These are phyloP conservation scores for Schoenoplectus triqueter DNA, from an alignment of 202 grass and related monocot species.

Conservation along the genomic window DNA sequence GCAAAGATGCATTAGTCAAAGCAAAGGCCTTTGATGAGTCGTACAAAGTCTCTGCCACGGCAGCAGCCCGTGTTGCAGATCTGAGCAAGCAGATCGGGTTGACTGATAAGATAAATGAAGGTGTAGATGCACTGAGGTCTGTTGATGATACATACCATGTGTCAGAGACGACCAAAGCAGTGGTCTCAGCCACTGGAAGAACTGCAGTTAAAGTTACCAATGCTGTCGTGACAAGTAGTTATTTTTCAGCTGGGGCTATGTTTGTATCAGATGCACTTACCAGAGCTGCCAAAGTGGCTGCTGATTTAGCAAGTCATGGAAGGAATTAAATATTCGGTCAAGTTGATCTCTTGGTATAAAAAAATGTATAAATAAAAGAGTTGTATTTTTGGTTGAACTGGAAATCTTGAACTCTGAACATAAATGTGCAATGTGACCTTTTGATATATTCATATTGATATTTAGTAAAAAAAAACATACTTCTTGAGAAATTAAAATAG, in stretches of 20 bases:
- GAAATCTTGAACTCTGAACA: not conserved
- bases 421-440: not conserved
- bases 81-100: slow-evolving; percentile 82
- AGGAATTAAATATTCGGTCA: slow-evolving; percentile 39
- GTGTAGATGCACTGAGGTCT: slow-evolving; percentile 67
- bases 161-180: slow-evolving; percentile 65
- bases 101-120: slow-evolving; percentile 71
- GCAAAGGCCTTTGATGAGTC: slow-evolving; percentile 95
- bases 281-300: slow-evolving; percentile 66
- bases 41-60: slow-evolving; percentile 58
- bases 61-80: slow-evolving; percentile 67
- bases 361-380: slow-evolving; percentile 9
- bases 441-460: slow-evolving; percentile 9
- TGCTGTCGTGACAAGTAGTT: slow-evolving; percentile 81
- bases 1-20: slow-evolving; percentile 88
- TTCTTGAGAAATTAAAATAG: not conserved
- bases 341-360: slow-evolving; percentile 14
- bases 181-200: slow-evolving; percentile 62
- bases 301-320: slow-evolving; percentile 74
- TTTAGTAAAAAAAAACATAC: not conserved
- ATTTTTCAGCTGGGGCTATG: slow-evolving; percentile 88
- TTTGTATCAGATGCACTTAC: slow-evolving; percentile 74
- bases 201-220: slow-evolving; percentile 60
- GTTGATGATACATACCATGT: slow-evolving; percentile 77
- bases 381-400: slow-evolving; percentile 11